Evolutionary conservation across 306 rosid species (phyloP).

Genomic region (Castanea sativa): DNA sequence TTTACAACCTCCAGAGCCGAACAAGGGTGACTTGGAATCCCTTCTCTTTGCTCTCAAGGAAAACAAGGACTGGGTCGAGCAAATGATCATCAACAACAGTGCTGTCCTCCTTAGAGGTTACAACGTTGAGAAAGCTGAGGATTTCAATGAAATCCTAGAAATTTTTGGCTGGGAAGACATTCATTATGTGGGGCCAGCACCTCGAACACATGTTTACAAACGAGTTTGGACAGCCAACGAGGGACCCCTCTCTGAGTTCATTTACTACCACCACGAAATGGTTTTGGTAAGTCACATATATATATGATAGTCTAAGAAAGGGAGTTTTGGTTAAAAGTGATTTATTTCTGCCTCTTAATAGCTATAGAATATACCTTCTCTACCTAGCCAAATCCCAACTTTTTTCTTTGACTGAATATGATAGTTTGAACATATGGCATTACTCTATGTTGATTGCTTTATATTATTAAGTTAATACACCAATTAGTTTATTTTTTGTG

Average conservation of each 20-base stretch:
- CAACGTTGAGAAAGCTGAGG: slow-evolving; percentile 49
- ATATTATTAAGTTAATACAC: no score
- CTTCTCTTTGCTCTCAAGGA: slow-evolving; percentile 40
- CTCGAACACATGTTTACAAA: slow-evolving; percentile 70
- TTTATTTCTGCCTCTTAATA: no score
- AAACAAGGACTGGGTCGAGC: slow-evolving; percentile 69
- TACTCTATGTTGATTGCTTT: no score
- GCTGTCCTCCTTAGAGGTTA: slow-evolving; percentile 74
- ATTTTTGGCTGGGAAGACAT: slow-evolving; percentile 72
- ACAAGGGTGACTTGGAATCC: slow-evolving; percentile 39
- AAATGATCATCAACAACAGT: slow-evolving; percentile 65
- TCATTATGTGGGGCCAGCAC: slow-evolving; percentile 80
- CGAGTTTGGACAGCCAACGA: slow-evolving; percentile 90
- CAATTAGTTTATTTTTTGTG: no score
- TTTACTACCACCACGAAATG: slow-evolving; percentile 90
- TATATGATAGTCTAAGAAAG: no score
- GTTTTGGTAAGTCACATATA: slow-evolving; percentile 60
- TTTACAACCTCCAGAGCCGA: slow-evolving; percentile 43
- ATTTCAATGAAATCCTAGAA: slow-evolving; percentile 67
- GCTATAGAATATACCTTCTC: no score
- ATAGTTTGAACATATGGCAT: no score
- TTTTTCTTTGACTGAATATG: no score
- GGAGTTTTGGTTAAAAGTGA: no score
- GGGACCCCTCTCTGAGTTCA: slow-evolving; percentile 86
- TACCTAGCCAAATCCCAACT: no score